phyloP scores from a whole-genome alignment of 345 rosid species.

The Trapa incisa region DNA sequence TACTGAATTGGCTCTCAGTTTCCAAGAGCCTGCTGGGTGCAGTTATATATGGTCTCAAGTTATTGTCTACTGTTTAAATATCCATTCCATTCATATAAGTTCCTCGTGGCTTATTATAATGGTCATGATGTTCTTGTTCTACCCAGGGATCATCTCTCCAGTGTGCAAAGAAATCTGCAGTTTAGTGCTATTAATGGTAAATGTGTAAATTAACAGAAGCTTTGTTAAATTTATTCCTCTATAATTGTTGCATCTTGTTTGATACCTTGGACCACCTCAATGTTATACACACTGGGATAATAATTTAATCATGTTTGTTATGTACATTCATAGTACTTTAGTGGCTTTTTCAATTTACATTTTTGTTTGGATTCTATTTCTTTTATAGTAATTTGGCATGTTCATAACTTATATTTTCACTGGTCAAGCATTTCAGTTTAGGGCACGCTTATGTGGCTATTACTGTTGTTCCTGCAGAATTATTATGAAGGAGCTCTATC shows the following conservation, averaged over 20 bases:
- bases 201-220: constrained; percentile 10
- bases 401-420: not conserved
- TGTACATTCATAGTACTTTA: too few species aligned
- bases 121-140: constrained; percentile 1
- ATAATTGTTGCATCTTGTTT: not conserved
- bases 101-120: not conserved
- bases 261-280: too few species aligned
- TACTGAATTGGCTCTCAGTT: constrained; percentile 90
- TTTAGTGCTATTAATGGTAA: constrained; percentile 70
- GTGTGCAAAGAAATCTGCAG: constrained; percentile 72
- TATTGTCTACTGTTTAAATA: too few species aligned
- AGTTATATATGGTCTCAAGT: constrained; percentile 58
- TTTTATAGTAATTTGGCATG: not conserved
- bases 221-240: not conserved
- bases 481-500: not conserved
- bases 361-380: too few species aligned
- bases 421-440: not conserved
- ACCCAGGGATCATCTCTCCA: constrained; percentile 74
- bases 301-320: not conserved
- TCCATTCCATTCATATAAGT: not conserved
- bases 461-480: not conserved
- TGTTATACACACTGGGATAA: not conserved
- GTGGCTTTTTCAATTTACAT: not conserved
- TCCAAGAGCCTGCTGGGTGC: constrained; percentile 91
- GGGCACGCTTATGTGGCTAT: not conserved